Evolutionary conservation across 2,329 filamentous ascomycete genomes (phyloP).

Genomic region (Fusarium sulawesiense): DNA sequence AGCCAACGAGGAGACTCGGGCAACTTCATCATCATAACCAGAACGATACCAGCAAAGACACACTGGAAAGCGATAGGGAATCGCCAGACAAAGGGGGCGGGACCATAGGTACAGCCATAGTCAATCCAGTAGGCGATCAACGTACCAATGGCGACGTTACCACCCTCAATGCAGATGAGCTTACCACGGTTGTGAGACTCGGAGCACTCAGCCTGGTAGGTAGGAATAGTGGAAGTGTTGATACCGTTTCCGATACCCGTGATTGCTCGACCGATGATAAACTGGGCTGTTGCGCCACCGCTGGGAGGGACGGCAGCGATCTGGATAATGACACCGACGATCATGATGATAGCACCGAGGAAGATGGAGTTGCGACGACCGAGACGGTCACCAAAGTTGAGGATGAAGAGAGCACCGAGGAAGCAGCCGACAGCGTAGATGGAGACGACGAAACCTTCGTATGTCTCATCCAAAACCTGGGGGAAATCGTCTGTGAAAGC

Average conservation of each 20-base stretch:
- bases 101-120: conserved; percentile 57
- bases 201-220: conserved; percentile 67
- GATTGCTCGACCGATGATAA: conserved; percentile 63
- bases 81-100: conserved; percentile 61
- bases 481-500: conserved; percentile 62
- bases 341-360: conserved; percentile 66
- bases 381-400: conserved; percentile 65
- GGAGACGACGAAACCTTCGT: conserved; percentile 62
- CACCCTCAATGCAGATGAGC: conserved; percentile 63
- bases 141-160: conserved; percentile 56
- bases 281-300: conserved; percentile 55
- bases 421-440: conserved; percentile 67
- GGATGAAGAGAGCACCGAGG: conserved; percentile 60
- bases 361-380: conserved; percentile 66
- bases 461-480: conserved; percentile 54
- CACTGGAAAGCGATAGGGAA: conserved; percentile 62
- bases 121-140: conserved; percentile 59
- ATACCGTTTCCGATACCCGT: conserved; percentile 65
- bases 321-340: conserved; percentile 71
- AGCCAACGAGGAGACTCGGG: conserved; percentile 61
- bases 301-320: conserved; percentile 54
- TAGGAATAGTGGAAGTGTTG: conserved; percentile 64
- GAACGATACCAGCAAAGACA: conserved; percentile 57
- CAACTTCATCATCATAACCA: conserved; percentile 56
- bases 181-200: conserved; percentile 64